Evolutionary conservation across 1,284 basidiomycete species (phyloP).

Genomic region (Trametes sp.): DNA sequence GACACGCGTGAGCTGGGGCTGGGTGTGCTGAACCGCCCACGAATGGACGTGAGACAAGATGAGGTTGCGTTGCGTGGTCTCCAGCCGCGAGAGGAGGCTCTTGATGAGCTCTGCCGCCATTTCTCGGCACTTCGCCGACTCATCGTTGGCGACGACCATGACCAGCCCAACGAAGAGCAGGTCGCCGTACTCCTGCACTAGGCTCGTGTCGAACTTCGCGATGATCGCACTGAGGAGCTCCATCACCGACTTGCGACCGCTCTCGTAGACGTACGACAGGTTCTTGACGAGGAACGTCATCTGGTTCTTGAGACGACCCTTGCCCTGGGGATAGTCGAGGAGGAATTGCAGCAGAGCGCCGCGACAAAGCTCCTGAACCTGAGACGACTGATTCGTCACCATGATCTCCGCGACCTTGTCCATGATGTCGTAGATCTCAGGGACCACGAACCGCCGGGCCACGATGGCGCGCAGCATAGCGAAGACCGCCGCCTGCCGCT

Average conservation of each 20-base stretch:
- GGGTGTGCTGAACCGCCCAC: constrained; percentile 78
- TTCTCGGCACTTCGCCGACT: constrained; percentile 87
- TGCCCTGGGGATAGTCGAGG: constrained; percentile 97
- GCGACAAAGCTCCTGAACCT: constrained; percentile 93
- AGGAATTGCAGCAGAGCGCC: constrained; percentile 93
- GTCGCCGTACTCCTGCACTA: constrained; percentile 87
- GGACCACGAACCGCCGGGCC: constrained; percentile 89
- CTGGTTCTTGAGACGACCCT: constrained; percentile 86
- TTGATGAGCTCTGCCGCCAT: constrained; percentile 89
- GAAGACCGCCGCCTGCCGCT: constrained; percentile 90
- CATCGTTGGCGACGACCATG: constrained; percentile 94
- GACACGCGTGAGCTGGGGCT: constrained; percentile 71
- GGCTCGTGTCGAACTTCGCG: constrained; percentile 81
- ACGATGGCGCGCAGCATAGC: constrained; percentile 93
- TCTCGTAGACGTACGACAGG: constrained; percentile 90
- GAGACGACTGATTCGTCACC: constrained; percentile 91
- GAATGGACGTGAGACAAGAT: constrained; percentile 79
- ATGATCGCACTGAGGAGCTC: constrained; percentile 88
- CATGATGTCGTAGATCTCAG: constrained; percentile 98
- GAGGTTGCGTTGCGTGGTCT: constrained; percentile 63
- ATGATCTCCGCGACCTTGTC: constrained; percentile 93
- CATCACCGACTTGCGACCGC: constrained; percentile 91
- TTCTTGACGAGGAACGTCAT: constrained; percentile 96
- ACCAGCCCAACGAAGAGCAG: constrained; percentile 93
- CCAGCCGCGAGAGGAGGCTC: constrained; percentile 73